Conservation (phyloP, 2,329 filamentous ascomycete genomes). For the Tolypocladium tundrense region DNA sequence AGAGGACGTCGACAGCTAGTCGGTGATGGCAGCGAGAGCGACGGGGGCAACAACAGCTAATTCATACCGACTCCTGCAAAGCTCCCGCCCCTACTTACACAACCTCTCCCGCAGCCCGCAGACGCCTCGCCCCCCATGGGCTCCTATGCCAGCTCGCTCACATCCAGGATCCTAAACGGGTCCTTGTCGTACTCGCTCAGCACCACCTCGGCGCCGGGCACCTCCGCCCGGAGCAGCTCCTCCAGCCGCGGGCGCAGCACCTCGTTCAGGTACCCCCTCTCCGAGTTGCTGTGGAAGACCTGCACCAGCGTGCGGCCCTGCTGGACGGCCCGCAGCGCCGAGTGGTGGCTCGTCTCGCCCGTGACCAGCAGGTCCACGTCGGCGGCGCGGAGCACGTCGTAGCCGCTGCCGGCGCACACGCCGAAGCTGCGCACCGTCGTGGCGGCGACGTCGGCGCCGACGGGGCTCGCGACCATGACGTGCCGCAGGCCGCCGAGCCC, state of each 20-base stretch:
- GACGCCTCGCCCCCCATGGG: neutral
- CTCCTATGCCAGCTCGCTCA: constrained; percentile 24
- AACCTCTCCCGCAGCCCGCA: neutral
- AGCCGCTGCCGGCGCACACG: constrained; percentile 84
- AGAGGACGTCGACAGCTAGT: constrained; percentile 9
- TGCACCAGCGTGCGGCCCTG: constrained; percentile 72
- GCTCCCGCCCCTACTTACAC: neutral
- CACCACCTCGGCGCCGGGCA: constrained; percentile 47
- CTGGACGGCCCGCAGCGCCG: constrained; percentile 78
- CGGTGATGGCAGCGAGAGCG: neutral
- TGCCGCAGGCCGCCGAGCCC: constrained; percentile 55
- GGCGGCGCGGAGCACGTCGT: constrained; percentile 59
- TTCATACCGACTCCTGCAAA: neutral
- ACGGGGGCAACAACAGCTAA: neutral
- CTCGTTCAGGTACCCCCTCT: constrained; percentile 68
- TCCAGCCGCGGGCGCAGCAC: constrained; percentile 59
- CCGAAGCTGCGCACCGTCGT: constrained; percentile 57
- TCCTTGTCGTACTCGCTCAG: constrained; percentile 76
- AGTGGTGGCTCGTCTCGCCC: constrained; percentile 89
- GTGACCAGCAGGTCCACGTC: constrained; percentile 77
- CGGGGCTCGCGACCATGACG: constrained; percentile 39
- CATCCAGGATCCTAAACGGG: constrained; percentile 69
- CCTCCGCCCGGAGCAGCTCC: constrained; percentile 41
- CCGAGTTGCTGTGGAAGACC: constrained; percentile 88
- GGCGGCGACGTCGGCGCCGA: constrained; percentile 29